Conservation (phyloP, 495 filamentous ascomycete species). For the Parathielavia hyrcaniae region DNA sequence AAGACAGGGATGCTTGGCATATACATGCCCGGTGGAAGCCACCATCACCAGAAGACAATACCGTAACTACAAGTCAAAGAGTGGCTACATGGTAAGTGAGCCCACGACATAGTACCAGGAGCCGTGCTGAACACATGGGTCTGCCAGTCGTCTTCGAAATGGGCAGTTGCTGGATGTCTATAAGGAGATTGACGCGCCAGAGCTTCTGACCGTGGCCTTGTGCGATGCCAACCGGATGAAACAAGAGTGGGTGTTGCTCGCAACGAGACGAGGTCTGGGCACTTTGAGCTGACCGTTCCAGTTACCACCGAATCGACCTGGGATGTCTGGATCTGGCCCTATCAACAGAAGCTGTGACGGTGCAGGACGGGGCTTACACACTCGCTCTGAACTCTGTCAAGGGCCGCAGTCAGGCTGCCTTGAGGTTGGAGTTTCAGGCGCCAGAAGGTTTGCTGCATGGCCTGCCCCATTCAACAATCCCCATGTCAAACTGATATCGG, state of each 20-base stretch:
- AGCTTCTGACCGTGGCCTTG: conserved; percentile 1
- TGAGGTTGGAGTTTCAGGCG: conserved; percentile 7
- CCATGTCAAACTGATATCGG: background rate
- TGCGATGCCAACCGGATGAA: background rate
- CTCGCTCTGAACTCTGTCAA: background rate
- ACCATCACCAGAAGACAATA: background rate
- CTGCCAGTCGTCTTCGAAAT: background rate
- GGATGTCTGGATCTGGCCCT: background rate
- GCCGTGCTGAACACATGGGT: too few species aligned
- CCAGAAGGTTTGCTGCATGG: background rate
- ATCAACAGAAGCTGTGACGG: background rate
- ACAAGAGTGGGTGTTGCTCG: background rate
- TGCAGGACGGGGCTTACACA: background rate
- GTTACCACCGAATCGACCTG: conserved; percentile 6
- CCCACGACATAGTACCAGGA: too few species aligned
- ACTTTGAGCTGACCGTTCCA: background rate
- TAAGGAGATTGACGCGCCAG: background rate
- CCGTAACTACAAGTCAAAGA: conserved; percentile 6
- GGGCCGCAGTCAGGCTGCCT: background rate
- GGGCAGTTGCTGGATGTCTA: conserved; percentile 9
- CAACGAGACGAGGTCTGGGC: background rate
- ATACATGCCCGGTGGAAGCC: background rate
- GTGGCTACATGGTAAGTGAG: conserved; percentile 6
- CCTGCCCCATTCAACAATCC: background rate
- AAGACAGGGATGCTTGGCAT: conserved; percentile 3